Evolutionary conservation across 257 asterid species (phyloP).

Genomic region (Solanum sitiens): DNA sequence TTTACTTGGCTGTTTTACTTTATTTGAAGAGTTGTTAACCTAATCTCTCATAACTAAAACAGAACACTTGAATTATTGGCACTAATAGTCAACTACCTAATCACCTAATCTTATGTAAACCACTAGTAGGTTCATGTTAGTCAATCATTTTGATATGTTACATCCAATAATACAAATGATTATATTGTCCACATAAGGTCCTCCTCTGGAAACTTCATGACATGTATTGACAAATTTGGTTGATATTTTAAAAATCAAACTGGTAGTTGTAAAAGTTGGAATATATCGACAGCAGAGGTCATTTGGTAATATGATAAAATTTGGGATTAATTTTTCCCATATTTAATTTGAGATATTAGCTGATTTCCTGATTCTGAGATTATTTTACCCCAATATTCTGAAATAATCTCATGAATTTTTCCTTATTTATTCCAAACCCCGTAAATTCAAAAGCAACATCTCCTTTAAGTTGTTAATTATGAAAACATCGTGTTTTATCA

Average conservation of each 20-base stretch:
- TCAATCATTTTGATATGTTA: background rate
- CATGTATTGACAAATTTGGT: background rate
- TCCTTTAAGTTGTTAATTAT: background rate
- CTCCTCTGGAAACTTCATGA: background rate
- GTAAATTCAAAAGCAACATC: background rate
- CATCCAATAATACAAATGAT: background rate
- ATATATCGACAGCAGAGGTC: background rate
- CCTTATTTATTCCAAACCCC: no score
- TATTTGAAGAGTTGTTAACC: constrained; percentile 29
- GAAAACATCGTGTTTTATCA: background rate
- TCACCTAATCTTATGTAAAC: background rate
- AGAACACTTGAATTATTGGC: constrained; percentile 3
- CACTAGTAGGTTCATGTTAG: background rate
- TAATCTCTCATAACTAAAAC: constrained; percentile 10
- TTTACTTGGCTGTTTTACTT: background rate
- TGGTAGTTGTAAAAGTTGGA: background rate
- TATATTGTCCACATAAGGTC: background rate
- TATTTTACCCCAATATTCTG: no score
- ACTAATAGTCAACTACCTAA: background rate
- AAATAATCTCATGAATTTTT: no score
- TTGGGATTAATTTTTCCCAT: background rate
- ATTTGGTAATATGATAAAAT: background rate
- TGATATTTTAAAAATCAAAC: background rate
- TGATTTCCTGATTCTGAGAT: background rate
- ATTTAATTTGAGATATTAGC: background rate